Conservation (phyloP, 768 basidiomycete species). For the Exsudoporus frostii region DNA sequence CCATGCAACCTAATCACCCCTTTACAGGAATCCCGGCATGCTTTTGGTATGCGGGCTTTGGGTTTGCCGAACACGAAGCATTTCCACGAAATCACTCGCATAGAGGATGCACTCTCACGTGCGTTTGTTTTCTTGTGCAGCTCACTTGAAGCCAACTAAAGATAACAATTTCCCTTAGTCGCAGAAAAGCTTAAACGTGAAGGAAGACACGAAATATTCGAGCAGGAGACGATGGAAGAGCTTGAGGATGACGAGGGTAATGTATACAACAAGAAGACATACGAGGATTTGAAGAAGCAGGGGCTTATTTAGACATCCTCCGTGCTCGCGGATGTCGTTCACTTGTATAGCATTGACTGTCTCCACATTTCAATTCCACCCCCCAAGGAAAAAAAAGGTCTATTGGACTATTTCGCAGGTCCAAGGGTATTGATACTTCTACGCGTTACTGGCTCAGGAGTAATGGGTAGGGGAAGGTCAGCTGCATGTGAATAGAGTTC, state of each 20-base stretch:
- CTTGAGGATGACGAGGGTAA: constrained; percentile 98
- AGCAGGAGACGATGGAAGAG: constrained; percentile 96
- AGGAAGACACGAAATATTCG: constrained; percentile 90
- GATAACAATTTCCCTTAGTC: constrained; percentile 44
- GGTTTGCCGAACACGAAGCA: constrained; percentile 98
- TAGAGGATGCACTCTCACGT: constrained; percentile 94
- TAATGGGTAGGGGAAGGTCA: constrained; percentile 66
- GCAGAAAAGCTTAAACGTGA: constrained; percentile 97
- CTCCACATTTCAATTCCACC: not conserved
- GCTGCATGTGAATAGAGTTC: constrained; percentile 76
- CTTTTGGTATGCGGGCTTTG: constrained; percentile 96
- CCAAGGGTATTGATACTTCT: constrained; percentile 6
- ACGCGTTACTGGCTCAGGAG: constrained; percentile 30
- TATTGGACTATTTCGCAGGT: constrained; percentile 8
- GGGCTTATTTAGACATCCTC: constrained; percentile 65
- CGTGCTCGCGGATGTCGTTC: not conserved
- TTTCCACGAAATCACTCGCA: constrained; percentile 97
- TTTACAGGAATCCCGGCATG: constrained; percentile 84
- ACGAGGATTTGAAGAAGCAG: constrained; percentile 94
- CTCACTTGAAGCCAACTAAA: not conserved
- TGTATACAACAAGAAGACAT: constrained; percentile 97
- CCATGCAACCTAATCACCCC: constrained; percentile 17
- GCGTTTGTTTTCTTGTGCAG: constrained; percentile 34
- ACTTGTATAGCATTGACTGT: constrained; percentile 1
- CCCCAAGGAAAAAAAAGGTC: not conserved